Evolutionary conservation across 176 grass and related monocot genomes (phyloP).

Genomic region (Phyllostachys edulis): DNA sequence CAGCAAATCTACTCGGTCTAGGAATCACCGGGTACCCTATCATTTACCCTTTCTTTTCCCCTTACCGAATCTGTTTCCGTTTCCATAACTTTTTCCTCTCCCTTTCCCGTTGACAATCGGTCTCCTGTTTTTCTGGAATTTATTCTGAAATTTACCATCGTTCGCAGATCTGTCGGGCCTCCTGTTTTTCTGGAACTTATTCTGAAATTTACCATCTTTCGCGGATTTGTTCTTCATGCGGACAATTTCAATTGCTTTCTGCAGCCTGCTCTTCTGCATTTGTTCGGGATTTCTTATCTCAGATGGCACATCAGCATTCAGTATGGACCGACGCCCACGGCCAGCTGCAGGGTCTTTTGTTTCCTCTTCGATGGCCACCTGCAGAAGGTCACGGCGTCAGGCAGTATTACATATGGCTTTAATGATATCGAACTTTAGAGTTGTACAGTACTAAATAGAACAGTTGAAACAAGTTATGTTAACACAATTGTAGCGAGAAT

Average conservation of each 20-base stretch:
- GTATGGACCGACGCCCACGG: conserved; percentile 42
- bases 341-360: conserved; percentile 37
- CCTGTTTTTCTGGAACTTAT: conserved; percentile 49
- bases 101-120: neutral
- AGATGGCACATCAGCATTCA: conserved; percentile 66
- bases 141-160: conserved; percentile 32
- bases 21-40: conserved; percentile 30
- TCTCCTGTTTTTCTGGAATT: conserved; percentile 26
- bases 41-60: conserved; percentile 28
- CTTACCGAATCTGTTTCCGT: conserved; percentile 33
- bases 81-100: neutral
- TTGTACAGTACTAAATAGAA: neutral
- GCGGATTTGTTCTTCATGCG: conserved; percentile 53
- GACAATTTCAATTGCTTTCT: conserved; percentile 53
- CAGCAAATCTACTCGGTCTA: neutral
- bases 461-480: neutral
- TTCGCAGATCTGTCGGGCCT: conserved; percentile 12
- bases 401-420: neutral
- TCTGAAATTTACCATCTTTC: conserved; percentile 38
- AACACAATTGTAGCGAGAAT: neutral
- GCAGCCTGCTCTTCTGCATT: conserved; percentile 73
- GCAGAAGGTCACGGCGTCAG: conserved; percentile 13
- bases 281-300: conserved; percentile 76
- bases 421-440: neutral
- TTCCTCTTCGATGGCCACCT: conserved; percentile 66